Evolutionary conservation across 2,329 filamentous ascomycete genomes (phyloP), one percentile per base, ranked within the genome.

Genomic region (Blumeria hordei): DNA sequence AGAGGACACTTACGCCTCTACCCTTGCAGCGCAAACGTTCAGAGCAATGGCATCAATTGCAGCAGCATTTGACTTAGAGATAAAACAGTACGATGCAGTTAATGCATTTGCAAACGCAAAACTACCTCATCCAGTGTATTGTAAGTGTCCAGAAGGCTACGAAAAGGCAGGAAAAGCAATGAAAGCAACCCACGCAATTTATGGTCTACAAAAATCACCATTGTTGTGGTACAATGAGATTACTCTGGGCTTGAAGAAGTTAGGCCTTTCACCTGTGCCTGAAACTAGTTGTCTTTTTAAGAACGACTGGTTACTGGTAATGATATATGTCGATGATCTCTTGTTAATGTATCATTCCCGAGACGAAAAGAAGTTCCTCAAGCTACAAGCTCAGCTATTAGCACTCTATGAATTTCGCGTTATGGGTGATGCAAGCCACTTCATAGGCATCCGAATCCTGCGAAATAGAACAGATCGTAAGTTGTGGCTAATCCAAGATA

Each of bases 1-100:
- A 11, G 54, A 59, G 6, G 49, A 55, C n/a, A 57, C 54, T 10
- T 55, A 41, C 14, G 47, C 36, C 14, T 47, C 54, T 14, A 55
- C 45, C 16, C 54, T 55, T 35, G 47, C 54, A 8, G 18, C 18
- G 21, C 8, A 44, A 54, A 45, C 41, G 0, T 54, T 44, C 33
- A 54, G 52, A 54, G 18, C 37, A 11, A 43, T 54, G 41, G 32
- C 3, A n/a, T 28, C 37, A 44, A 16, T 54, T 12, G 52, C 52
- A 7, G 14, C 52, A n/a, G 52, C 16, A 12, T 54, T 44, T 18
- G 52, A 54, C n/a, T 18, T 54, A 33, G 52, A 54, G 21, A 45
- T 54, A n/a, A 54, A 54, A 45, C 50, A 52, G 34, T 52, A 52
- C 16, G 50, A 52, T 21, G 34, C 50, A 37, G 50, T 52, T 18